Evolutionary conservation across 768 basidiomycete genomes (phyloP).

Genomic region (Clitopilus hobsonii): DNA sequence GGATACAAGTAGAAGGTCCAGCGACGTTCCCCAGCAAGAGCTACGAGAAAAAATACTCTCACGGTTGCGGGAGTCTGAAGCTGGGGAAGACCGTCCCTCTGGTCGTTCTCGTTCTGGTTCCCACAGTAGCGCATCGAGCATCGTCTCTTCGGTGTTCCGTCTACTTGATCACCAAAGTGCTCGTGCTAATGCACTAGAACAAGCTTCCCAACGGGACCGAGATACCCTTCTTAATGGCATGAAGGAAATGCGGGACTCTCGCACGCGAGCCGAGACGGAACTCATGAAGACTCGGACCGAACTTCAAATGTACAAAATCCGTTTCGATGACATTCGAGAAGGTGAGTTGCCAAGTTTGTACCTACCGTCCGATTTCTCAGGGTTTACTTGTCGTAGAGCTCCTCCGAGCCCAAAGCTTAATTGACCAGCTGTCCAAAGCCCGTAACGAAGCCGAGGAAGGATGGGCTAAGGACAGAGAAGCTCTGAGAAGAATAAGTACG

Average conservation of each 20-base stretch:
- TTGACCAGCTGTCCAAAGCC: not conserved
- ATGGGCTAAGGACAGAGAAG: not conserved
- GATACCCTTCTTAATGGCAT: not conserved
- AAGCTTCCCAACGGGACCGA: not conserved
- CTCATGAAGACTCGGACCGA: not conserved
- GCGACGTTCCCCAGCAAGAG: not conserved
- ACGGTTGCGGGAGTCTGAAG: not conserved
- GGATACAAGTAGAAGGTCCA: not conserved
- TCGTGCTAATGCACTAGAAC: not conserved
- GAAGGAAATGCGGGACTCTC: not conserved
- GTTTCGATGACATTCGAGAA: not conserved
- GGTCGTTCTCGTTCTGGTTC: not conserved
- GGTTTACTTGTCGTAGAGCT: not conserved
- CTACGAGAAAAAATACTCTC: not conserved
- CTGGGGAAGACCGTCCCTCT: not conserved
- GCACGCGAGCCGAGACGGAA: not conserved
- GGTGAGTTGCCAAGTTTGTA: not conserved
- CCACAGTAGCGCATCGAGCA: not conserved
- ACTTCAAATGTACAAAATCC: not conserved
- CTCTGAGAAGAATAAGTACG: not conserved
- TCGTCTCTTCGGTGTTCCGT: not conserved
- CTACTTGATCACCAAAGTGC: not conserved
- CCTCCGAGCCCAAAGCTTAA: not conserved
- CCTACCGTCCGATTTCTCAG: too few species aligned
- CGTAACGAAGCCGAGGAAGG: not conserved